Conservation (phyloP, 2,329 filamentous ascomycete genomes). For the Colletotrichum tabaci region DNA sequence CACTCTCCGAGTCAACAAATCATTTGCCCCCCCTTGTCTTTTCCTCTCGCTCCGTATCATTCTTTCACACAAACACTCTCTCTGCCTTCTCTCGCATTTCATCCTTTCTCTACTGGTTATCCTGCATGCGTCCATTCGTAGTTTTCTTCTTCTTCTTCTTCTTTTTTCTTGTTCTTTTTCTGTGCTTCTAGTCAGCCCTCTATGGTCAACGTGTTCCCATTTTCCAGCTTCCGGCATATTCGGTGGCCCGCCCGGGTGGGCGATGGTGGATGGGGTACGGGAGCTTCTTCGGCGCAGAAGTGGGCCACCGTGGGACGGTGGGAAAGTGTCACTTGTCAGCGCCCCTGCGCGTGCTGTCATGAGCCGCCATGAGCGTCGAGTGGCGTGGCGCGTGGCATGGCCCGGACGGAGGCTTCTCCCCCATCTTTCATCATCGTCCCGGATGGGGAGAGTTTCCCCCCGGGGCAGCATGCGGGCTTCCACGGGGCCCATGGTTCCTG, state of each 20-base stretch:
- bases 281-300: conserved; percentile 42
- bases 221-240: conserved; percentile 33
- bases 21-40: conserved; percentile 16
- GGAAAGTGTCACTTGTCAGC: conserved; percentile 31
- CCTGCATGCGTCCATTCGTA: too few relatives aligned
- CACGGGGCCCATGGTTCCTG: conserved; percentile 21
- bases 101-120: background rate
- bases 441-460: background rate
- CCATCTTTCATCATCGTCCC: background rate
- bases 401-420: background rate
- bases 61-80: conserved; percentile 11
- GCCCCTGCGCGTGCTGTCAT: conserved; percentile 12
- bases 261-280: conserved; percentile 28
- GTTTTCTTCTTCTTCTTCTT: background rate
- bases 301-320: conserved; percentile 36
- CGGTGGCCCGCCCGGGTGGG: conserved; percentile 40
- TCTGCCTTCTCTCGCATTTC: background rate
- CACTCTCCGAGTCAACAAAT: conserved; percentile 13
- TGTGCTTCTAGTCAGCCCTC: too few relatives aligned
- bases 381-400: background rate
- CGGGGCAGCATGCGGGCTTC: conserved; percentile 8
- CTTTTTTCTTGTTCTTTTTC: background rate
- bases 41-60: background rate
- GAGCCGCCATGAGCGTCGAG: conserved; percentile 12
- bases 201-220: conserved; percentile 27